phyloP scores from a whole-genome alignment of 768 basidiomycete species.

The Gloeopeniophorella convolvens region DNA sequence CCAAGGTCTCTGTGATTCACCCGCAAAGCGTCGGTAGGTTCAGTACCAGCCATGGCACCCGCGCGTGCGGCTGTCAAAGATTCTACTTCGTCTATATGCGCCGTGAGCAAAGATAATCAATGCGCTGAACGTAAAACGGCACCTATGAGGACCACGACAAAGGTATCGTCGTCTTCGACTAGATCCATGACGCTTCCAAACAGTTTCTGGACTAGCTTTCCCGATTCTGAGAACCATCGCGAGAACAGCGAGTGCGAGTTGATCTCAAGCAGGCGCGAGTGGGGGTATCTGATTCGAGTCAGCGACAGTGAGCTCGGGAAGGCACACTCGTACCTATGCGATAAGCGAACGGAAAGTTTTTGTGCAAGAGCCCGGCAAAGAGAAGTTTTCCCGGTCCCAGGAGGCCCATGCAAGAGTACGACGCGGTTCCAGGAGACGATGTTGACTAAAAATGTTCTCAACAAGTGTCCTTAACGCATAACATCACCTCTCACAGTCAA shows the following conservation, averaged over 20 bases:
- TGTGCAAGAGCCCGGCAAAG: slow-evolving; percentile 93
- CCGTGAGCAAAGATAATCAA: no score
- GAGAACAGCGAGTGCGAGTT: slow-evolving; percentile 98
- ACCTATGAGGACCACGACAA: slow-evolving; percentile 95
- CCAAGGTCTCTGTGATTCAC: slow-evolving; percentile 36
- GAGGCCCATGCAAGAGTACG: slow-evolving; percentile 91
- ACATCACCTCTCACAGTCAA: slow-evolving; percentile 58
- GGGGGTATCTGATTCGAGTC: slow-evolving; percentile 54
- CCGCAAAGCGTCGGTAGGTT: slow-evolving; percentile 89
- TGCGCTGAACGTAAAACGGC: slow-evolving; percentile 11
- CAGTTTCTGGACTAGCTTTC: slow-evolving; percentile 92
- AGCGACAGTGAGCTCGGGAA: background rate
- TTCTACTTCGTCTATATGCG: slow-evolving; percentile 88
- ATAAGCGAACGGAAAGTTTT: slow-evolving; percentile 86
- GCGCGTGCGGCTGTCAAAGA: slow-evolving; percentile 91
- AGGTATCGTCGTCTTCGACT: slow-evolving; percentile 85
- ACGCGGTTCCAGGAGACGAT: slow-evolving; percentile 95
- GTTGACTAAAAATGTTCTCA: slow-evolving; percentile 51
- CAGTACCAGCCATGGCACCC: slow-evolving; percentile 90
- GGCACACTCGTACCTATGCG: slow-evolving; percentile 54
- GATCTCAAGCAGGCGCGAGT: slow-evolving; percentile 88
- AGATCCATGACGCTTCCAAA: slow-evolving; percentile 87
- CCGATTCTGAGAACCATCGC: slow-evolving; percentile 98
- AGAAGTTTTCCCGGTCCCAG: slow-evolving; percentile 96
- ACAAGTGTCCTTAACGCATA: slow-evolving; percentile 6